Percentiles rank a stretch among this genome's conserved stretches.
phyloP scores from a whole-genome alignment of 2,329 filamentous ascomycete species.

The Penicillium verrucosum region DNA sequence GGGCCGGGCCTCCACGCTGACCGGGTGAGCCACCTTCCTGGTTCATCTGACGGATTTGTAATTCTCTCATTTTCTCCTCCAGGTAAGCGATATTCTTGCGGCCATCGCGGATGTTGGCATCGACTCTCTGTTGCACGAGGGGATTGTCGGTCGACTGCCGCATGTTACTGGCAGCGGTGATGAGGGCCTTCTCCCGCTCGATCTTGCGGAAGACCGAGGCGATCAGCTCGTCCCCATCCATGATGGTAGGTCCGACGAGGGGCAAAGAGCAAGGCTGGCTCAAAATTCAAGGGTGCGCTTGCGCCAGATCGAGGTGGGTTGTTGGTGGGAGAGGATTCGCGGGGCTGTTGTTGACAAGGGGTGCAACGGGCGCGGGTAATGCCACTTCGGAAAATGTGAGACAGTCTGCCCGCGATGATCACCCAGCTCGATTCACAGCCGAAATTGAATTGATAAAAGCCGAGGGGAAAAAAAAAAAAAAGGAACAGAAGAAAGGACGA shows the following conservation, averaged over 20 bases:
- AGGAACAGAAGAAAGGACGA: not conserved
- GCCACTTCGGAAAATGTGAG: conserved; percentile 27
- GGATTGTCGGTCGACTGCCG: conserved; percentile 94
- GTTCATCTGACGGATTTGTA: conserved; percentile 75
- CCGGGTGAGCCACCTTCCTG: conserved; percentile 49
- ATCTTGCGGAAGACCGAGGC: conserved; percentile 94
- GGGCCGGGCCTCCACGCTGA: conserved; percentile 50
- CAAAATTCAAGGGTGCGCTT: conserved; percentile 13
- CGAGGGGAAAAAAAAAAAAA: too few species aligned
- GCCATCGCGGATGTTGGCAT: conserved; percentile 91
- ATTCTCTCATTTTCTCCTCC: conserved; percentile 83
- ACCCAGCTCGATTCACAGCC: not conserved
- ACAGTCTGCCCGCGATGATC: conserved; percentile 8
- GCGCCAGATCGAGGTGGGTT: conserved; percentile 11
- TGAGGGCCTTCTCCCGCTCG: conserved; percentile 91
- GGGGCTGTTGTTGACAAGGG: conserved; percentile 29
- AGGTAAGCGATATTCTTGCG: conserved; percentile 93
- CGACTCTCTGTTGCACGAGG: conserved; percentile 81
- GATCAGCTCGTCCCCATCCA: conserved; percentile 61
- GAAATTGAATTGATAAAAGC: not conserved
- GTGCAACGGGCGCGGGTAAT: conserved; percentile 22
- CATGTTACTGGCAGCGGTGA: conserved; percentile 92
- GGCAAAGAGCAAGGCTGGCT: conserved; percentile 12
- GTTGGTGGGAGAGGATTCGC: conserved; percentile 24
- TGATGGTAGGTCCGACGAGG: conserved; percentile 39